A percentile compares a stretch with the other conserved stretches of the same genome.
Evolutionary conservation across 2,329 filamentous ascomycete species (phyloP).

Genomic region (Chalaropsis ovoidea): DNA sequence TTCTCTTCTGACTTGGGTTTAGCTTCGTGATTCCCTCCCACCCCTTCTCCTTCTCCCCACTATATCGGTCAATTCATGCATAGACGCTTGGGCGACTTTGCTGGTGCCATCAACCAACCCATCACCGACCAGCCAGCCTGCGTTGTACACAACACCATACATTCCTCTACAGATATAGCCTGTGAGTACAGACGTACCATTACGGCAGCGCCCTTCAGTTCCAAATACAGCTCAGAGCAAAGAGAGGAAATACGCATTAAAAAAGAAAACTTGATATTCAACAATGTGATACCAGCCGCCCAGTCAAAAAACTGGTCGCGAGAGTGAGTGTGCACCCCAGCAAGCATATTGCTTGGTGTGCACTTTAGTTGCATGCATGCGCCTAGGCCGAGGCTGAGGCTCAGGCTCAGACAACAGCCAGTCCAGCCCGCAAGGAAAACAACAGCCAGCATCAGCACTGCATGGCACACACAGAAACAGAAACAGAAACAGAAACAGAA

Average conservation of each 20-base stretch:
- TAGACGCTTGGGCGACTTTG: neutral
- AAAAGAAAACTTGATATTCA: conserved; percentile 8
- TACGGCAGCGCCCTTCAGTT: no score
- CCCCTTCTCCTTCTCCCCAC: neutral
- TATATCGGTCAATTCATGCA: neutral
- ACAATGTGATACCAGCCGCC: conserved; percentile 1
- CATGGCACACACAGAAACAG: neutral
- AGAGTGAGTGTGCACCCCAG: neutral
- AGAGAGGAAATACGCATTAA: neutral
- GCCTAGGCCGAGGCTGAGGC: neutral
- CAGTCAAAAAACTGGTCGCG: neutral
- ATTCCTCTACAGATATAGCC: no score
- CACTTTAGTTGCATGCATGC: no score
- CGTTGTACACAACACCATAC: neutral
- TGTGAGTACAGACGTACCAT: no score
- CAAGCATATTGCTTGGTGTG: neutral
- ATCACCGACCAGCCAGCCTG: neutral
- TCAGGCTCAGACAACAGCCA: neutral
- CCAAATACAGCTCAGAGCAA: neutral
- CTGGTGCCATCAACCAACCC: neutral
- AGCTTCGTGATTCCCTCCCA: neutral
- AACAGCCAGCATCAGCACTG: no score
- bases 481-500: neutral
- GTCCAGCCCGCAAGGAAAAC: no score
- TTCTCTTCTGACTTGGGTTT: neutral